Conservation (phyloP, 1,284 basidiomycete genomes). For the Papiliotrema laurentii region DNA sequence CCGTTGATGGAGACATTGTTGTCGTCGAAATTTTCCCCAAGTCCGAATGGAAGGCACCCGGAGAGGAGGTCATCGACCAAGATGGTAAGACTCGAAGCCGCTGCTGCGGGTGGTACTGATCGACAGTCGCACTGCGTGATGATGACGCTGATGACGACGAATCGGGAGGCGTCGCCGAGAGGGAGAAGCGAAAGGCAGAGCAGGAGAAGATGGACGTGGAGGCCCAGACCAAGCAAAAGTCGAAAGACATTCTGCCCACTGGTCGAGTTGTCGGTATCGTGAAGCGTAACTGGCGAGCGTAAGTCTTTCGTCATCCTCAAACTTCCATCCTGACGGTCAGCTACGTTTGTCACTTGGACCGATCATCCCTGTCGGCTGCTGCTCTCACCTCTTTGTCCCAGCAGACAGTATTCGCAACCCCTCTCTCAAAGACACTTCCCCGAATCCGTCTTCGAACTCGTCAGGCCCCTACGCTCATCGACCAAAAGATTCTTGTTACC, state of each 20-base stretch:
- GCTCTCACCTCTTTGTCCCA: constrained; percentile 75
- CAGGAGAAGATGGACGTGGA: constrained; percentile 39
- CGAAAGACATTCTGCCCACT: constrained; percentile 64
- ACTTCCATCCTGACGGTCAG: constrained; percentile 45
- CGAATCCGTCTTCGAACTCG: constrained; percentile 91
- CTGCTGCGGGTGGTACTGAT: neutral
- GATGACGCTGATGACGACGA: constrained; percentile 76
- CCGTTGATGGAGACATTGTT: constrained; percentile 90
- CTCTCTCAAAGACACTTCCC: constrained; percentile 85
- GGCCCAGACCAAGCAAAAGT: constrained; percentile 45
- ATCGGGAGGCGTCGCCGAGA: constrained; percentile 49
- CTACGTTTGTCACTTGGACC: constrained; percentile 95
- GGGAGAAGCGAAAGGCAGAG: constrained; percentile 37
- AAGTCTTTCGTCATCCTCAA: constrained; percentile 38
- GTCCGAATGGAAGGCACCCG: constrained; percentile 87
- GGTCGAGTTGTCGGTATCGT: constrained; percentile 87
- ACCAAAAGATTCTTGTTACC: constrained; percentile 93
- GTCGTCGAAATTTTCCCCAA: constrained; percentile 85
- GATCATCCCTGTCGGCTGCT: constrained; percentile 74
- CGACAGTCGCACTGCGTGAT: constrained; percentile 70
- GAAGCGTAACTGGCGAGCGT: constrained; percentile 93
- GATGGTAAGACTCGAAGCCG: constrained; percentile 56
- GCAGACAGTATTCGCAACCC: constrained; percentile 92
- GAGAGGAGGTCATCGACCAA: constrained; percentile 89
- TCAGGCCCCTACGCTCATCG: constrained; percentile 80